Evolutionary conservation across 805 yeast genomes (phyloP).

Genomic region (Wickerhamomyces bovis): DNA sequence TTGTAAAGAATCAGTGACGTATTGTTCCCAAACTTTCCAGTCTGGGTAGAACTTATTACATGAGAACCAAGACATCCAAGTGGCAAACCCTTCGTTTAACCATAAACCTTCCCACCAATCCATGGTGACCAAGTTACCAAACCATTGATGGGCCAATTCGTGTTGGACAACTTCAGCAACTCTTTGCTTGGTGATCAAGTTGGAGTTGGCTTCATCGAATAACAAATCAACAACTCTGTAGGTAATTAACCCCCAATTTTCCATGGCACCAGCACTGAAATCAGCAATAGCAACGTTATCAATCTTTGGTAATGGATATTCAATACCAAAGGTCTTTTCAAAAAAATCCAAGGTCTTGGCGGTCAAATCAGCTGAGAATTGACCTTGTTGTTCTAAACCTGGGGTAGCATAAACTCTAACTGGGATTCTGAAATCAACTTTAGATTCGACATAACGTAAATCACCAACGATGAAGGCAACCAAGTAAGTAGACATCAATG

Average conservation of each 20-base stretch:
- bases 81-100: constrained; percentile 87
- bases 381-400: constrained; percentile 66
- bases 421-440: constrained; percentile 56
- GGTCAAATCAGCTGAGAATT: constrained; percentile 67
- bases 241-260: constrained; percentile 76
- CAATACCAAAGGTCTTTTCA: constrained; percentile 65
- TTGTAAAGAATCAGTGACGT: constrained; percentile 72
- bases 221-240: constrained; percentile 73
- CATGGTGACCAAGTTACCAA: constrained; percentile 86
- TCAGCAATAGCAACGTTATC: constrained; percentile 82
- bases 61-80: constrained; percentile 88
- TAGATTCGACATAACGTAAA: constrained; percentile 63
- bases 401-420: constrained; percentile 78
- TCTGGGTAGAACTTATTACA: constrained; percentile 72
- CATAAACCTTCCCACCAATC: constrained; percentile 91
- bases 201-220: constrained; percentile 65
- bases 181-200: constrained; percentile 57
- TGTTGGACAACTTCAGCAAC: constrained; percentile 85
- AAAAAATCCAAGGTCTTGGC: constrained; percentile 71
- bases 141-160: constrained; percentile 91
- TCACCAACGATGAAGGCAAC: constrained; percentile 83
- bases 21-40: constrained; percentile 84
- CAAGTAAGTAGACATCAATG: constrained; percentile 78
- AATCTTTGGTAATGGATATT: constrained; percentile 74
- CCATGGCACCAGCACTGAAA: constrained; percentile 87